Conservation (phyloP, 2,329 filamentous ascomycete species). For the Sarocladium brachiariae region DNA sequence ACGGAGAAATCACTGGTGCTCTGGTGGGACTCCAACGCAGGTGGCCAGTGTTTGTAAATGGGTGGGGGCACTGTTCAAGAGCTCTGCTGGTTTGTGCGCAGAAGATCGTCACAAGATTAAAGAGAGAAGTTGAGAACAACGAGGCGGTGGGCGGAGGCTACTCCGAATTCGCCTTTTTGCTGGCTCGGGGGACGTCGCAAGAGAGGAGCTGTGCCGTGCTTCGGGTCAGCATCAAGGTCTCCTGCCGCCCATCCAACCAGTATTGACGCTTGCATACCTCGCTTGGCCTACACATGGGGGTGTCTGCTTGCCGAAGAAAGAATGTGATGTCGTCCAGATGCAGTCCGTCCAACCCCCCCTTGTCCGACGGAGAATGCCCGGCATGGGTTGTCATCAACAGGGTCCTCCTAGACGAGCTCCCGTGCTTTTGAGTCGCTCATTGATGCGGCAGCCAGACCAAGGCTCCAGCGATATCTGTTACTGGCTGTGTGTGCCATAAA, state of each 20-base stretch:
- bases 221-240: not conserved
- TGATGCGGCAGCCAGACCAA: not conserved
- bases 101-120: not conserved
- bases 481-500: not conserved
- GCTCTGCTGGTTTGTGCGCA: not conserved
- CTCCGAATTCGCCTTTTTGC: not conserved
- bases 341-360: not conserved
- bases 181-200: not conserved
- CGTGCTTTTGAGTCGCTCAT: not conserved
- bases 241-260: slow-evolving; percentile 7
- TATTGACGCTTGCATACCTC: slow-evolving; percentile 9
- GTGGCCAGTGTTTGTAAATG: too few relatives aligned
- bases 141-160: not conserved
- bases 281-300: slow-evolving; percentile 3
- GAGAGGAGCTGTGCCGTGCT: not conserved
- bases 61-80: too few relatives aligned
- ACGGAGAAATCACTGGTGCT: too few relatives aligned
- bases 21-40: too few relatives aligned
- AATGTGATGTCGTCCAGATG: slow-evolving; percentile 1
- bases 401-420: not conserved
- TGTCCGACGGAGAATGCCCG: not conserved
- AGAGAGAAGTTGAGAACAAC: not conserved
- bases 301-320: not conserved
- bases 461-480: not conserved
- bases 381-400: not conserved